Conservation (phyloP, 2,329 filamentous ascomycete genomes). For the Colletotrichum liriopes region DNA sequence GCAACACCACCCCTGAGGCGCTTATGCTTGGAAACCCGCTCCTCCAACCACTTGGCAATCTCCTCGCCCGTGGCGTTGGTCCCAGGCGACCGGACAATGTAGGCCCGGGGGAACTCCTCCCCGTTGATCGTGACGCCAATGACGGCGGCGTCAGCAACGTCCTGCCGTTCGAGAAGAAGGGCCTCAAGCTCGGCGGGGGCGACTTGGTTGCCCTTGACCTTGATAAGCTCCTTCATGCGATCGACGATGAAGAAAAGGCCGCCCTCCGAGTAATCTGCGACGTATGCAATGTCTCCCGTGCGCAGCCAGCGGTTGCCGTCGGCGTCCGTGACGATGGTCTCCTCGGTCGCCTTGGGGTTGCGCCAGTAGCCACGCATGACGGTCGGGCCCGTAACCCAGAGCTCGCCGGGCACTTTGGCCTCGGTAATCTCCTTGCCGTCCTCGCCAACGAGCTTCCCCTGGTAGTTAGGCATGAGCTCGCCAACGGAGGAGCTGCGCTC, state of each 20-base stretch:
- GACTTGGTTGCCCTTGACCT: constrained; percentile 73
- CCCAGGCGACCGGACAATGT: constrained; percentile 66
- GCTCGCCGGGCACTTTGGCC: constrained; percentile 74
- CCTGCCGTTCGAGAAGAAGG: constrained; percentile 55
- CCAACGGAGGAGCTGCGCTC: constrained; percentile 69
- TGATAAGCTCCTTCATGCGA: constrained; percentile 77
- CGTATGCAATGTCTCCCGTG: constrained; percentile 81
- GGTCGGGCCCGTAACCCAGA: constrained; percentile 81
- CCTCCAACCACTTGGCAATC: constrained; percentile 75
- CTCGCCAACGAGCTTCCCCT: constrained; percentile 76
- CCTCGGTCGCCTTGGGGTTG: constrained; percentile 76
- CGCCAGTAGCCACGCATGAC: constrained; percentile 85
- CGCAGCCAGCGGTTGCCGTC: constrained; percentile 76
- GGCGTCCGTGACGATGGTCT: constrained; percentile 65
- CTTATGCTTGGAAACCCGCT: constrained; percentile 77
- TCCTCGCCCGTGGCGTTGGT: constrained; percentile 66
- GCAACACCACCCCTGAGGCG: constrained; percentile 78
- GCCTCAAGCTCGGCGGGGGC: constrained; percentile 67
- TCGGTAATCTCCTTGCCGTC: constrained; percentile 68
- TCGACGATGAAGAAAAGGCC: constrained; percentile 77
- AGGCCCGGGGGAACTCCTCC: constrained; percentile 75
- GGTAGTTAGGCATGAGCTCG: constrained; percentile 78
- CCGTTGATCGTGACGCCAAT: constrained; percentile 71
- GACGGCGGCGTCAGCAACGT: constrained; percentile 75
- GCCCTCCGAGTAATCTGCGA: constrained; percentile 70